Evolutionary conservation across 306 rosid genomes (phyloP).

Genomic region (Cucurbita maxima): DNA sequence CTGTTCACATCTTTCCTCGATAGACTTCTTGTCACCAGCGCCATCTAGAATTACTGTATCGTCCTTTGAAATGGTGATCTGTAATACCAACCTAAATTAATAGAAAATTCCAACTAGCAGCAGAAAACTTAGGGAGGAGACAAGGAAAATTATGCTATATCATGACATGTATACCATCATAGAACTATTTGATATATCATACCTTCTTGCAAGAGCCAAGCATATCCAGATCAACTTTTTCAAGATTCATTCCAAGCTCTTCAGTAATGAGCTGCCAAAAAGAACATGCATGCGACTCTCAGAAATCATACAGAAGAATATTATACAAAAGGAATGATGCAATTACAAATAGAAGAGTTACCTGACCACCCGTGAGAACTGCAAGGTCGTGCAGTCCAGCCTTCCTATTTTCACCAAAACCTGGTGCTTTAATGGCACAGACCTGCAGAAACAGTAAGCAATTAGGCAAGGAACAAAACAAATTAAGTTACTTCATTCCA

Average conservation of each 20-base stretch:
- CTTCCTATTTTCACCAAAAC: slow-evolving; percentile 88
- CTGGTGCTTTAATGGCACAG: slow-evolving; percentile 92
- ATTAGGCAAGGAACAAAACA: background rate
- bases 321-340: background rate
- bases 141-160: background rate
- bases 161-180: background rate
- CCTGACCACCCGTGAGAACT: slow-evolving; percentile 75
- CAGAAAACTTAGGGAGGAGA: background rate
- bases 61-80: slow-evolving; percentile 91
- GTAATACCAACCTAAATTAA: slow-evolving; percentile 9
- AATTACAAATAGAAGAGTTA: slow-evolving; percentile 15
- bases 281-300: background rate
- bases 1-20: slow-evolving; percentile 98
- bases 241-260: slow-evolving; percentile 90
- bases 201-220: slow-evolving; percentile 95
- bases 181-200: background rate
- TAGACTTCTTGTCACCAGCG: slow-evolving; percentile 72
- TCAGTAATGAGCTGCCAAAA: slow-evolving; percentile 60
- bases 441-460: slow-evolving; percentile 29
- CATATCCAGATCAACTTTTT: slow-evolving; percentile 61
- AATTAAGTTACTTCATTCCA: background rate
- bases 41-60: slow-evolving; percentile 96
- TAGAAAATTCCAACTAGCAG: background rate
- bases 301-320: background rate
- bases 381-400: slow-evolving; percentile 73